Percentiles rank a stretch among this genome's conserved stretches.
Conservation (phyloP, 345 rosid genomes). For the Melastoma malabathricum region DNA sequence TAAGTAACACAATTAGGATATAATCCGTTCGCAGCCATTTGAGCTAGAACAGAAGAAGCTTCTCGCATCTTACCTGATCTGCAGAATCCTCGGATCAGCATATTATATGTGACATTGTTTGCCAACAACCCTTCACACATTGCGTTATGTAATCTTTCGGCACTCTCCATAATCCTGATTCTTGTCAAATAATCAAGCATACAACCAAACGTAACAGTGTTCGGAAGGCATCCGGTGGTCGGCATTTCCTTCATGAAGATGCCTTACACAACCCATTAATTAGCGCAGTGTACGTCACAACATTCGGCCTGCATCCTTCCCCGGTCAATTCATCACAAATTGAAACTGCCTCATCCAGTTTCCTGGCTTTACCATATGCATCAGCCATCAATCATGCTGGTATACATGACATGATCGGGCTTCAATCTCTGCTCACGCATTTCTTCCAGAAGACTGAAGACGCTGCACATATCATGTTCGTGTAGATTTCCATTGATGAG, state of each 20-base stretch:
- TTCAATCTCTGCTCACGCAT: conserved; percentile 49
- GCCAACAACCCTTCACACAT: conserved; percentile 53
- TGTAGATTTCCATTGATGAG: conserved; percentile 70
- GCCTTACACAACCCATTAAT: conserved; percentile 76
- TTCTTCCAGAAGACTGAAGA: conserved; percentile 43
- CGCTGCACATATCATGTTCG: conserved; percentile 31
- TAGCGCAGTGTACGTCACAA: conserved; percentile 72
- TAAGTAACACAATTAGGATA: conserved; percentile 78
- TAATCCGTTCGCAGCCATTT: conserved; percentile 44
- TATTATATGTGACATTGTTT: conserved; percentile 57
- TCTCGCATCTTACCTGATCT: conserved; percentile 53
- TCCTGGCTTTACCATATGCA: conserved; percentile 59
- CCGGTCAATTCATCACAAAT: conserved; percentile 66
- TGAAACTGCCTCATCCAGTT: conserved; percentile 48
- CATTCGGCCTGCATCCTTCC: conserved; percentile 62
- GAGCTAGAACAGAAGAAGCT: conserved; percentile 39
- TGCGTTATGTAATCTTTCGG: conserved; percentile 48
- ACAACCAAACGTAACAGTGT: conserved; percentile 70
- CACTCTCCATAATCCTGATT: conserved; percentile 60
- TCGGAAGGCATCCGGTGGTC: conserved; percentile 30
- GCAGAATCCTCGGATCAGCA: conserved; percentile 70
- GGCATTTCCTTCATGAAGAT: conserved; percentile 45
- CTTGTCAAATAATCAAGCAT: conserved; percentile 57
- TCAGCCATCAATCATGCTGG: conserved; percentile 91
- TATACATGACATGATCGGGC: conserved; percentile 66